Base-by-base conservation (phyloP, 495 filamentous ascomycete species). In the Cenococcum geophilum region DNA sequence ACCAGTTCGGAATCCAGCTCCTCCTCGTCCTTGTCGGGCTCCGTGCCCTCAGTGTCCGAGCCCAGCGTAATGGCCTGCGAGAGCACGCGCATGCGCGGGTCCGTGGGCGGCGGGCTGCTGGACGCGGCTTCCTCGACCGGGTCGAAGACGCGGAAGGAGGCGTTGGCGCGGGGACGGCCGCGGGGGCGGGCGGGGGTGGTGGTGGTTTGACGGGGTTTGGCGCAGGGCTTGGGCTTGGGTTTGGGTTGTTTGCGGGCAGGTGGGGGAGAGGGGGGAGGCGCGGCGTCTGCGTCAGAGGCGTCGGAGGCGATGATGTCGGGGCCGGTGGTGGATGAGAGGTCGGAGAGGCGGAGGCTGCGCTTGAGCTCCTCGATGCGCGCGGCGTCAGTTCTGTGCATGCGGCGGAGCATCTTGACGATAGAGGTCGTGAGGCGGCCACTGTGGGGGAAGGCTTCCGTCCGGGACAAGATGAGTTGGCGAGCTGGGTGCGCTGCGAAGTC, bases 81-180 rank as follows among this genome's bases (percentile, higher is more conserved):
- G 21, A 52, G 55, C 5, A 69, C 14, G 10, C 58, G 61, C 57
- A 67, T 62, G 21, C 53, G 51, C 9, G 67, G 67, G 48, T 66
- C 63, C 20, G 67, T 66, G 20, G 67, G 67, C 22, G 64, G 67
- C 4, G 67, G 67, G 5, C 64, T 67, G 4, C 60, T 63, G 16
- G 48, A 43, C 4, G 48, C 63, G 32, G 20, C 63, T 57, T 69
- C 63, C 20, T 57, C 59, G 12, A 52, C 66, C 14, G 61, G 47
- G 8, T 40, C 66, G 2, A 63, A 60, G 22, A 58, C 37, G 18
- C 63, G 56, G 50, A 53, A 66, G 14, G 20, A n/a, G n/a, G n/a
- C 23, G 42, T 61, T 35, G 27, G n/a, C 14, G 56, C 37, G 48
- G 12, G 36, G 45, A 16, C 43, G 5, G 11, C 50, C 55, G n/a